Evolutionary conservation across 352 stramenopile genomes (phyloP).

Genomic region (Aphanomyces astaci): DNA sequence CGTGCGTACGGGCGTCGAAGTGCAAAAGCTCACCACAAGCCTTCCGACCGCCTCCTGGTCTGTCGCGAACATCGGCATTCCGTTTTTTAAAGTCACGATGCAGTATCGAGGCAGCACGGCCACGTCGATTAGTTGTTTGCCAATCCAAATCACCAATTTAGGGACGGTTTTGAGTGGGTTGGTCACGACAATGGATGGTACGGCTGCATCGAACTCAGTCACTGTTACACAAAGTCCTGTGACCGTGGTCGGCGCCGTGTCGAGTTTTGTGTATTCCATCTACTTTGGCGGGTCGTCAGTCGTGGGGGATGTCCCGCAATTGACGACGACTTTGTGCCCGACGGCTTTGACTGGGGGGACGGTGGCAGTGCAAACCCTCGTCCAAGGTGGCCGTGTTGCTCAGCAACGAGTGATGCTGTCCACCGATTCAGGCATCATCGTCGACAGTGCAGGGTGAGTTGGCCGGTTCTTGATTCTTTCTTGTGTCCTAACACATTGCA

Average conservation of each 20-base stretch:
- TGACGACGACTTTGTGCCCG: conserved; percentile 30
- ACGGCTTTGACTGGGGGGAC: conserved; percentile 27
- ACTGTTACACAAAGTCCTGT: conserved; percentile 41
- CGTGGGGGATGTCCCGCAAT: conserved; percentile 66
- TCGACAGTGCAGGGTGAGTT: conserved; percentile 38
- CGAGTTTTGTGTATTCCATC: conserved; percentile 84
- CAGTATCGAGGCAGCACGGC: conserved; percentile 30
- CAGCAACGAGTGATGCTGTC: conserved; percentile 75
- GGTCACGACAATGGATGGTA: conserved; percentile 28
- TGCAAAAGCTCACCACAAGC: conserved; percentile 68
- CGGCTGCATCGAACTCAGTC: conserved; percentile 31
- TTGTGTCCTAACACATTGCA: too few relatives aligned
- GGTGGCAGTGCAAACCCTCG: conserved; percentile 36
- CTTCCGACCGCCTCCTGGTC: conserved; percentile 31
- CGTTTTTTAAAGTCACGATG: conserved; percentile 41
- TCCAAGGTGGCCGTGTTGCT: conserved; percentile 68
- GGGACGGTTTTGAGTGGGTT: conserved; percentile 27
- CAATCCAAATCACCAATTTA: conserved; percentile 29
- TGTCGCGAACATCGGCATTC: conserved; percentile 1
- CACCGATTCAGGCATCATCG: conserved; percentile 67
- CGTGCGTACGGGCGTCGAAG: conserved; percentile 80
- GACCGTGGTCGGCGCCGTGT: conserved; percentile 32
- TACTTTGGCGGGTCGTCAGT: conserved; percentile 87
- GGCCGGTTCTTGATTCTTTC: neutral
- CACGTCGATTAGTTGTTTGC: conserved; percentile 38